Evolutionary conservation across 2,329 filamentous ascomycete species (phyloP), one percentile per base, ranked within the genome.

Genomic region (Colletotrichum viniferum): DNA sequence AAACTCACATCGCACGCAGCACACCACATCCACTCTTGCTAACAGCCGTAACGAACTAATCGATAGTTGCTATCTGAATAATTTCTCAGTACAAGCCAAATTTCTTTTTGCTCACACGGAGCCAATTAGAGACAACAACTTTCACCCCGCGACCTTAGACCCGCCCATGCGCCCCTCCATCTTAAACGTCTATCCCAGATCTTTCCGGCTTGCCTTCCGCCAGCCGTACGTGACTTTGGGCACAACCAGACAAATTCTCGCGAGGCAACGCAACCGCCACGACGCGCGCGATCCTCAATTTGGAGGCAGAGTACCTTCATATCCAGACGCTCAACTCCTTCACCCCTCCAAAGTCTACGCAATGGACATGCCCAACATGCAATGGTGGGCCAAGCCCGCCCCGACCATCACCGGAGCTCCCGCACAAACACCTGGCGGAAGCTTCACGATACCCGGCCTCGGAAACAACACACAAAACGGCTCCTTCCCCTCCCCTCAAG

Each of bases 361-460:
- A 26, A 67, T 69, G 64, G 70, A 63, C 34, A 58, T 52, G 56
- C 32, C 73, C 28, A 73, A 73, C 64, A 58, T 76, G 36, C 73
- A 76, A 28, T 76, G 73, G 73, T 76, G 73, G 73, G 61, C 69
- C 24, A 76, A 76, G 56, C 73, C 73, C 34, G 58, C 63, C 28
- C 63, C 69, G 4, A 71, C 21, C 62, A 64, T 32, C 32, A 13
- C 56, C 34, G 28, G 55, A 21, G 26, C 67, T 9, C 56, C 56
- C 12, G 67, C 61, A 30, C 69, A 72, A 48, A 55, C 58, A 21
- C 52, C 30, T 9, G 58, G 60, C 56, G 58, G 43, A 52, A 52
- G 69, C 36, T 76, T 73, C 69, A 64, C 63, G 58, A 76, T 76
- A 70, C 74, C 74, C 8, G 74, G 74, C 12, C 73, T 76, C 14